Percentiles rank a stretch among this genome's conserved stretches.
Conservation (phyloP, 805 yeast species). For the Kluyveromyces aestuarii region DNA sequence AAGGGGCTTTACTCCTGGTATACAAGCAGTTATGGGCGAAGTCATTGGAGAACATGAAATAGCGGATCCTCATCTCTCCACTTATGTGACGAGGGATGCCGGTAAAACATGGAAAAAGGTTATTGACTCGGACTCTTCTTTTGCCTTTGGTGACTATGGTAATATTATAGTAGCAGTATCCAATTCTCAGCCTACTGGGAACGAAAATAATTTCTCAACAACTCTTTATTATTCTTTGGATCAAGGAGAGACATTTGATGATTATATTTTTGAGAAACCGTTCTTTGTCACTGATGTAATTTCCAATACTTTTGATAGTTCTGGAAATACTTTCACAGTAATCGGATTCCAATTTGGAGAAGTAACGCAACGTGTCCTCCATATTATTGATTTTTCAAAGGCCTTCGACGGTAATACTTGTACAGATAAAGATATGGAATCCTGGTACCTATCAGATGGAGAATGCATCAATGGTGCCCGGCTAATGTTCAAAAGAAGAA, state of each 20-base stretch:
- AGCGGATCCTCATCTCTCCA: conserved; percentile 19
- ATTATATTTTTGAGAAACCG: conserved; percentile 36
- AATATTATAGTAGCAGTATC: conserved; percentile 57
- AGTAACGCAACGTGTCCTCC: conserved; percentile 13
- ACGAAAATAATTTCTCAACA: conserved; percentile 28
- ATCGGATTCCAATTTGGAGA: conserved; percentile 30
- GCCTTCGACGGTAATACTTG: conserved; percentile 42
- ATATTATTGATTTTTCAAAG: conserved; percentile 44
- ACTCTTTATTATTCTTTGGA: conserved; percentile 50
- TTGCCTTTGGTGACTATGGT: conserved; percentile 71
- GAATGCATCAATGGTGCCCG: conserved; percentile 61
- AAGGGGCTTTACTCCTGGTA: conserved; percentile 42
- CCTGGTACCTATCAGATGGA: conserved; percentile 35
- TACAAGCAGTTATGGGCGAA: conserved; percentile 19
- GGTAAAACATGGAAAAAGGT: conserved; percentile 64
- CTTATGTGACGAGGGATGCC: conserved; percentile 67
- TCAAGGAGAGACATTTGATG: conserved; percentile 62
- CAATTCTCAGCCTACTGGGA: conserved; percentile 28
- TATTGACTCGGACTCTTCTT: conserved; percentile 42
- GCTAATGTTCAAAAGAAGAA: conserved; percentile 57
- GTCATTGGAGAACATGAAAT: conserved; percentile 7
- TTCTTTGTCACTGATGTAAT: conserved; percentile 34
- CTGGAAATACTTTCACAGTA: conserved; percentile 49
- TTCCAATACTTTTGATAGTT: conserved; percentile 59
- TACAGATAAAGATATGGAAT: conserved; percentile 49